Evolutionary conservation across 164 flowering plant genomes (phyloP).

Genomic region (Malania oleifera): DNA sequence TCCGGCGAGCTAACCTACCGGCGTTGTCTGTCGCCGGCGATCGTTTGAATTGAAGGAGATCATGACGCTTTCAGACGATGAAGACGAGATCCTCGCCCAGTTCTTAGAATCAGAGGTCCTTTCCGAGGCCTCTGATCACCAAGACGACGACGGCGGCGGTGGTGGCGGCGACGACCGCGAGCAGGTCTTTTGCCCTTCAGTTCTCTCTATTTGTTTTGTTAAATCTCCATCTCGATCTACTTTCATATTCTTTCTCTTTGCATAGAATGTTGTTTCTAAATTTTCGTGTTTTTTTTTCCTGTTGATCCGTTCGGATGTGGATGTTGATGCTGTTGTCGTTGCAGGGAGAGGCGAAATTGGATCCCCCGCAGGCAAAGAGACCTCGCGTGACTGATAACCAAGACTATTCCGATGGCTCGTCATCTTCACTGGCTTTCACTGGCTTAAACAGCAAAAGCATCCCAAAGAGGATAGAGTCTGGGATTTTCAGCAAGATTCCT

Average conservation of each 20-base stretch:
- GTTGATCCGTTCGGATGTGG: not conserved
- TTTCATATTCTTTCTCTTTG: not conserved
- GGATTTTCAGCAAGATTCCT: constrained; percentile 68
- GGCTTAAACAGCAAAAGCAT: not conserved
- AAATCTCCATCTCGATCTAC: not conserved
- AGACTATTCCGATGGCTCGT: not conserved
- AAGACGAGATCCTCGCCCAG: constrained; percentile 51
- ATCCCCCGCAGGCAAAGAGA: constrained; percentile 33
- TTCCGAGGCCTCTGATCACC: constrained; percentile 47
- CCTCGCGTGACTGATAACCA: constrained; percentile 18
- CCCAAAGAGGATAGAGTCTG: constrained; percentile 39
- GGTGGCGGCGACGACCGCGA: not conserved
- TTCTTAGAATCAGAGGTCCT: constrained; percentile 74
- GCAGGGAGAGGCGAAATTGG: constrained; percentile 10
- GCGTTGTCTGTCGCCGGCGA: too few species aligned
- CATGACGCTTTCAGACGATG: constrained; percentile 50
- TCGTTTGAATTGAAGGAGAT: too few species aligned
- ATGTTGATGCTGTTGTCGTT: not conserved
- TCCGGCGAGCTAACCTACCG: too few species aligned
- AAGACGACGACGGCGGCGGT: too few species aligned
- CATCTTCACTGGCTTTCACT: not conserved
- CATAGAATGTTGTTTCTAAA: not conserved
- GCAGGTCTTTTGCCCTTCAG: constrained; percentile 8
- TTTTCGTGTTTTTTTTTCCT: not conserved
- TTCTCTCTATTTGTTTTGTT: not conserved